Percentiles rank a stretch among this genome's conserved stretches.
These are phyloP conservation scores for Boletus tylopilopsis DNA, from an alignment of 768 basidiomycete species.

Conservation along the genomic window DNA sequence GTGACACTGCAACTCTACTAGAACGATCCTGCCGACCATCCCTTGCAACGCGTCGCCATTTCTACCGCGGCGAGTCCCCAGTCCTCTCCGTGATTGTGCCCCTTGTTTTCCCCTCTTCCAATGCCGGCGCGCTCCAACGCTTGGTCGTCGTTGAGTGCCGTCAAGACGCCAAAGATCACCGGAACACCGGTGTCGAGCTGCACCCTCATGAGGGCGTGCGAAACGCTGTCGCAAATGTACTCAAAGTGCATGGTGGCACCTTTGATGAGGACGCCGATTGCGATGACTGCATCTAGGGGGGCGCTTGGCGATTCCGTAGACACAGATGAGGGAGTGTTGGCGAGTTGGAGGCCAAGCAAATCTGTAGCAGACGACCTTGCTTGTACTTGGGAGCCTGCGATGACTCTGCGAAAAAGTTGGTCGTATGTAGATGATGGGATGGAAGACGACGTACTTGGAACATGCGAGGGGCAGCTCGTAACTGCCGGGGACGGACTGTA, in stretches of 20 bases:
- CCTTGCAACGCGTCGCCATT: constrained; percentile 66
- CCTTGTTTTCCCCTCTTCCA: constrained; percentile 61
- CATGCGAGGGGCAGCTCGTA: constrained; percentile 90
- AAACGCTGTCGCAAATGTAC: constrained; percentile 93
- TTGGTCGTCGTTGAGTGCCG: constrained; percentile 89
- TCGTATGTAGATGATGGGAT: not conserved
- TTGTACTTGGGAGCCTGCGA: constrained; percentile 83
- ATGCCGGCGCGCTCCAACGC: constrained; percentile 93
- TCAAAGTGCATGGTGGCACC: constrained; percentile 99
- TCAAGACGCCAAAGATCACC: constrained; percentile 95
- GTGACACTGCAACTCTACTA: constrained; percentile 2
- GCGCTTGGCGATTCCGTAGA: constrained; percentile 41
- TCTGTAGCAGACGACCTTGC: constrained; percentile 75
- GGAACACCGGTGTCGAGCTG: constrained; percentile 93
- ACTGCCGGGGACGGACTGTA: constrained; percentile 91
- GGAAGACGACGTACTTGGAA: constrained; percentile 58
- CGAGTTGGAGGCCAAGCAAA: constrained; percentile 54
- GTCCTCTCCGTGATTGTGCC: constrained; percentile 97
- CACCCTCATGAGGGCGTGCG: constrained; percentile 91
- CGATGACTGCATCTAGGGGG: constrained; percentile 94
- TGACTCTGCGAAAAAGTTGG: constrained; percentile 53
- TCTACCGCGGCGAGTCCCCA: constrained; percentile 98
- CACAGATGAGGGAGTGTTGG: constrained; percentile 27
- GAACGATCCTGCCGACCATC: constrained; percentile 73
- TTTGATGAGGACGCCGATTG: constrained; percentile 97